A percentile compares a stretch with the other conserved stretches of the same genome.
phyloP scores from a whole-genome alignment of 1,139 yeast species.

The Candida sanyaensis region DNA sequence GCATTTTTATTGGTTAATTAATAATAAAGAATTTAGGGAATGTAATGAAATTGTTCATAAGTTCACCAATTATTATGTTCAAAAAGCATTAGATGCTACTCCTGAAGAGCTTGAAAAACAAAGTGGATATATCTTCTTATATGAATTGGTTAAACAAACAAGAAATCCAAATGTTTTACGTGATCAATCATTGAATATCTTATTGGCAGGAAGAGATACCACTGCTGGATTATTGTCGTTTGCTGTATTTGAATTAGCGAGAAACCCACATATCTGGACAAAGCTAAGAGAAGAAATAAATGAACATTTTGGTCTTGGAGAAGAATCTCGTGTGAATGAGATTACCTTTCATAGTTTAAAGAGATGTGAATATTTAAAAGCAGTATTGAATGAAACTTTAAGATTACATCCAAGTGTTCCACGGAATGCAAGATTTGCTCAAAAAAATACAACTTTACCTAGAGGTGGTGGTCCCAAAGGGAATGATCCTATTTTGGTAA shows the following conservation, averaged over 20 bases:
- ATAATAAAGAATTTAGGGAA: constrained; percentile 23
- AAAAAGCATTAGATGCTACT: constrained; percentile 29
- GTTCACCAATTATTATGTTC: constrained; percentile 29
- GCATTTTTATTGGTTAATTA: constrained; percentile 25
- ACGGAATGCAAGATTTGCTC: constrained; percentile 43
- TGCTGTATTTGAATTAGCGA: constrained; percentile 41
- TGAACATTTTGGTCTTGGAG: constrained; percentile 25
- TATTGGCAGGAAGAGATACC: constrained; percentile 50
- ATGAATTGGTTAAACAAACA: constrained; percentile 47
- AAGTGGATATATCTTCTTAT: constrained; percentile 40
- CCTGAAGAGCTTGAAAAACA: constrained; percentile 28
- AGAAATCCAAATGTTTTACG: constrained; percentile 43
- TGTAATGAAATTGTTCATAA: constrained; percentile 26
- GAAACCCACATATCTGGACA: constrained; percentile 37
- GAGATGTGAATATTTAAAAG: constrained; percentile 45
- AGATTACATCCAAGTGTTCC: constrained; percentile 58
- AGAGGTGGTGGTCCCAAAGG: constrained; percentile 54
- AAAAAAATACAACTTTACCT: constrained; percentile 48
- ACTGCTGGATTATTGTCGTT: constrained; percentile 50
- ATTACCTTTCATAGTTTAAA: constrained; percentile 45
- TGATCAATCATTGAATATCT: constrained; percentile 47
- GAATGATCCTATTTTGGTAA: constrained; percentile 37
- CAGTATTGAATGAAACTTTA: constrained; percentile 49
- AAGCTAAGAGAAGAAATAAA: constrained; percentile 35
- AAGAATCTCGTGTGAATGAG: neutral